These are phyloP conservation scores for Neurospora crassa DNA, from an alignment of 2,329 filamentous ascomycete species.

Conservation along the genomic window DNA sequence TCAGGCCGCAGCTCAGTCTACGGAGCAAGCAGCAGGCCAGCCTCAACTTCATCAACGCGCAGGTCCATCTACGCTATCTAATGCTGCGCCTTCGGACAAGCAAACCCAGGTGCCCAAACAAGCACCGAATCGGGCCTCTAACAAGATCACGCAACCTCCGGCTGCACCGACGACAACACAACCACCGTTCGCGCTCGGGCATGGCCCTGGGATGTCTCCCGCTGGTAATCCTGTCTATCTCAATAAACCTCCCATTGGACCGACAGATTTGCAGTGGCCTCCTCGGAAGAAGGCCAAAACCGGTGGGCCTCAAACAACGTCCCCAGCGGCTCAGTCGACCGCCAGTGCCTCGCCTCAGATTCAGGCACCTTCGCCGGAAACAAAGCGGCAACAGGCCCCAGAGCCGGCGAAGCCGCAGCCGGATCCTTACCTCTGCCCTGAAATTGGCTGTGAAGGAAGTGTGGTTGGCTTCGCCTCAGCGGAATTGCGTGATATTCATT, in stretches of 20 bases:
- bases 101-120: conserved; percentile 40
- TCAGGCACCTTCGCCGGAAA: conserved; percentile 39
- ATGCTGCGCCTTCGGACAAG: conserved; percentile 41
- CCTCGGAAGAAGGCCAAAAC: conserved; percentile 45
- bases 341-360: conserved; percentile 39
- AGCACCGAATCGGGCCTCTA: conserved; percentile 33
- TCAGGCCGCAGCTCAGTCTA: not conserved
- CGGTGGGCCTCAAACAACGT: conserved; percentile 25
- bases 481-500: conserved; percentile 42
- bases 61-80: conserved; percentile 25
- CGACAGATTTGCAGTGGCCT: conserved; percentile 45
- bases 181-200: conserved; percentile 42
- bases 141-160: conserved; percentile 40
- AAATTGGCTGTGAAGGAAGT: conserved; percentile 44
- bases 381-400: conserved; percentile 27
- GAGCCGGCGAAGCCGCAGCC: conserved; percentile 21
- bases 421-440: conserved; percentile 36
- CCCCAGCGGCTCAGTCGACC: conserved; percentile 27
- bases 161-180: conserved; percentile 48
- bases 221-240: conserved; percentile 50
- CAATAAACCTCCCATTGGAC: conserved; percentile 40
- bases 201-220: conserved; percentile 40
- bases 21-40: not conserved
- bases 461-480: conserved; percentile 42
- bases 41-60: conserved; percentile 12